Evolutionary conservation across 2,329 filamentous ascomycete genomes (phyloP).

Genomic region (Alternaria sp.): DNA sequence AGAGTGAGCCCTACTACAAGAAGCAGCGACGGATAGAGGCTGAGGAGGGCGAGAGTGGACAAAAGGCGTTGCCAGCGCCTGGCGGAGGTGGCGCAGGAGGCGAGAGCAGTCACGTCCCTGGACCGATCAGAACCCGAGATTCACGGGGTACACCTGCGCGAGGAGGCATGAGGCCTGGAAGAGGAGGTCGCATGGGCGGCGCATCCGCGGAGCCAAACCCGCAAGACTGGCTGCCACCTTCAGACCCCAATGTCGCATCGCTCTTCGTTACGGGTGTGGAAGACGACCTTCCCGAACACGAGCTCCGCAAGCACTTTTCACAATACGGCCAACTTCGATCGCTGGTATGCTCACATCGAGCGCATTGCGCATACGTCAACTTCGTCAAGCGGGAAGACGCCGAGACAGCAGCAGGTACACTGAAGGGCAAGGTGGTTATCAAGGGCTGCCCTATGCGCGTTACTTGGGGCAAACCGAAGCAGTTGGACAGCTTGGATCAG

Average conservation of each 20-base stretch:
- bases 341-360: slow-evolving; percentile 93
- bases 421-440: slow-evolving; percentile 87
- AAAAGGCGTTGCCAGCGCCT: slow-evolving; percentile 52
- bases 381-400: slow-evolving; percentile 84
- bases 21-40: slow-evolving; percentile 78
- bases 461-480: slow-evolving; percentile 91
- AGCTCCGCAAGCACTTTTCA: slow-evolving; percentile 88
- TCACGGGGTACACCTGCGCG: slow-evolving; percentile 49
- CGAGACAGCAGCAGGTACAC: slow-evolving; percentile 82
- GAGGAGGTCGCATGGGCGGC: slow-evolving; percentile 56
- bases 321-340: slow-evolving; percentile 89
- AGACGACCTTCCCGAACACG: slow-evolving; percentile 92
- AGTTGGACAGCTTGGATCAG: slow-evolving; percentile 87
- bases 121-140: slow-evolving; percentile 79
- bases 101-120: slow-evolving; percentile 56
- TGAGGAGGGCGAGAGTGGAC: slow-evolving; percentile 53
- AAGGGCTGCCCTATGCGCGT: slow-evolving; percentile 89
- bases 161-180: slow-evolving; percentile 48
- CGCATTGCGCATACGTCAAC: slow-evolving; percentile 96
- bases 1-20: slow-evolving; percentile 93
- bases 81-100: slow-evolving; percentile 37
- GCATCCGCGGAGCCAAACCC: slow-evolving; percentile 79
- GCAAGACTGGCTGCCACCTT: slow-evolving; percentile 84
- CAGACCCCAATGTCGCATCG: slow-evolving; percentile 85
- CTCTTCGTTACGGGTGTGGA: slow-evolving; percentile 95